Evolutionary conservation across 768 basidiomycete genomes (phyloP).

Genomic region (Podaxis pistillaris): DNA sequence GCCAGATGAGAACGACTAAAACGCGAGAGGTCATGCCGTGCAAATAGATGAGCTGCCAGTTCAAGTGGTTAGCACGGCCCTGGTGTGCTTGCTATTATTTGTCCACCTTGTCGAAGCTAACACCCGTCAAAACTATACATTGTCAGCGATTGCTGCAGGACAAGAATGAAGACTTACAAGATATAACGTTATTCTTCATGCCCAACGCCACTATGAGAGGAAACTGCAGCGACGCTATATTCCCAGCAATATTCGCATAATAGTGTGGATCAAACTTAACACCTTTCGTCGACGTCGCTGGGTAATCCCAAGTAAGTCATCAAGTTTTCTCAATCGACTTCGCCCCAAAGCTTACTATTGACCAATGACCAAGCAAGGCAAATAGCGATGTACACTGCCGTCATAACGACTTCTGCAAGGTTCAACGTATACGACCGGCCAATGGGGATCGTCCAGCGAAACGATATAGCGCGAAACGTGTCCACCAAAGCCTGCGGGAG

Average conservation of each 20-base stretch:
- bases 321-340: background rate
- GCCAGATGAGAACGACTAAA: constrained; percentile 43
- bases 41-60: constrained; percentile 35
- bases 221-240: constrained; percentile 46
- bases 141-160: background rate
- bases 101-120: constrained; percentile 43
- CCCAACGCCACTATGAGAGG: constrained; percentile 58
- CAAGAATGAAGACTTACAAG: constrained; percentile 23
- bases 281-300: constrained; percentile 33
- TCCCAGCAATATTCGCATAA: constrained; percentile 40
- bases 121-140: constrained; percentile 46
- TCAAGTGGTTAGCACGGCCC: background rate
- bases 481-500: constrained; percentile 34
- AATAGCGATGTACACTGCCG: constrained; percentile 33
- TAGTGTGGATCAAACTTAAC: constrained; percentile 34
- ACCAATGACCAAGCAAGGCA: constrained; percentile 37
- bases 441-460: constrained; percentile 36
- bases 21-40: constrained; percentile 52
- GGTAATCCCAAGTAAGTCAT: background rate
- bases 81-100: background rate
- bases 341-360: constrained; percentile 30
- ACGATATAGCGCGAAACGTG: constrained; percentile 32
- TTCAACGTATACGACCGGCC: constrained; percentile 36
- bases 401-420: constrained; percentile 38
- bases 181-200: constrained; percentile 56